A percentile compares a stretch with the other conserved stretches of the same genome.
phyloP scores from a whole-genome alignment of 2,329 filamentous ascomycete species.

The Botrytis galanthina region DNA sequence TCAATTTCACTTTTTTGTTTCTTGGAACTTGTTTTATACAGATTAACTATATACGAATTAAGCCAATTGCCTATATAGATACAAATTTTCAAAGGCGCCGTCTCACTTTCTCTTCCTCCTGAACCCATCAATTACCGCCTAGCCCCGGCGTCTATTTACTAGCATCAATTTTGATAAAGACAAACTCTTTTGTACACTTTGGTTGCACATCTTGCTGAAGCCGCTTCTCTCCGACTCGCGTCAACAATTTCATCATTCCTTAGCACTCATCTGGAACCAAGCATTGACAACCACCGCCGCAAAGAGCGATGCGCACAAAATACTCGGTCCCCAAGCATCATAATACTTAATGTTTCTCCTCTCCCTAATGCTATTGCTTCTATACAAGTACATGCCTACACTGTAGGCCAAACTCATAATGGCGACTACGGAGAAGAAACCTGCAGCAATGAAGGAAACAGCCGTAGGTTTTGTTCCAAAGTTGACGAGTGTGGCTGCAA shows the following conservation, averaged over 20 bases:
- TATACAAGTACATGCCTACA: conserved; percentile 81
- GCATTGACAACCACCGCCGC: conserved; percentile 77
- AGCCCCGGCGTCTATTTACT: not conserved
- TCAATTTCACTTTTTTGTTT: not conserved
- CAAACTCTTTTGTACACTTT: not conserved
- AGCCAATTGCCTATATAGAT: not conserved
- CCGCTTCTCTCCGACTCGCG: not conserved
- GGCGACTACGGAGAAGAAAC: conserved; percentile 79
- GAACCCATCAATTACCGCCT: not conserved
- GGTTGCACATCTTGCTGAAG: not conserved
- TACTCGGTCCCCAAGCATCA: conserved; percentile 80
- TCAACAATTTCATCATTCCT: conserved; percentile 30
- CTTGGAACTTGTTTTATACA: not conserved
- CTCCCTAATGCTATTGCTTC: conserved; percentile 79
- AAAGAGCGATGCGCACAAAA: conserved; percentile 72
- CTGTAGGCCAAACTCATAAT: conserved; percentile 77
- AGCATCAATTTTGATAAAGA: not conserved
- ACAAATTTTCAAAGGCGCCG: not conserved
- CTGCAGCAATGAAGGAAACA: conserved; percentile 66
- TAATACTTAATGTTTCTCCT: conserved; percentile 87
- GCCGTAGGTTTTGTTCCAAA: conserved; percentile 61
- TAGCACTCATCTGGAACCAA: conserved; percentile 67
- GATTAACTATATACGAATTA: not conserved
- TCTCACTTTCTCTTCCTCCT: not conserved
- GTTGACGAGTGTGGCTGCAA: conserved; percentile 80